phyloP scores from a whole-genome alignment of 768 basidiomycete species.

The Phylloporus sp. region DNA sequence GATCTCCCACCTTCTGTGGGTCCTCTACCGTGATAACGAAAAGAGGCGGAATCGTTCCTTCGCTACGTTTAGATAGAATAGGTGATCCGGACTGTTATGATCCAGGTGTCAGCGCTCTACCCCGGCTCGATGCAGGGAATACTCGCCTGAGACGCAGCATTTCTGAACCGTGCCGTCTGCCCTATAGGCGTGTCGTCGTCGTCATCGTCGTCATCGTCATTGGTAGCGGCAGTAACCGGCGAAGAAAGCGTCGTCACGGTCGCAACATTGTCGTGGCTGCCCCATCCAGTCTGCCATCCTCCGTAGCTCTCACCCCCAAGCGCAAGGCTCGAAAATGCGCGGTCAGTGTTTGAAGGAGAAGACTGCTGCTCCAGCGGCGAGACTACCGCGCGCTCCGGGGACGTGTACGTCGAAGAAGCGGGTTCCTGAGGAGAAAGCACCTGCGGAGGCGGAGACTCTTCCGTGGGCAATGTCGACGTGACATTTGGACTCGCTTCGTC shows the following conservation, averaged over 20 bases:
- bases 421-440: slow-evolving; percentile 10
- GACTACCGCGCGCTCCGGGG: slow-evolving; percentile 25
- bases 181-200: slow-evolving; percentile 69
- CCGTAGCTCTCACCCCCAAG: slow-evolving; percentile 44
- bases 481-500: slow-evolving; percentile 20
- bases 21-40: slow-evolving; percentile 93
- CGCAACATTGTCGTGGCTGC: slow-evolving; percentile 28
- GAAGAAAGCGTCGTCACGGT: slow-evolving; percentile 19
- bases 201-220: slow-evolving; percentile 55
- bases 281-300: slow-evolving; percentile 55
- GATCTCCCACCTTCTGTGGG: slow-evolving; percentile 96
- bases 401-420: slow-evolving; percentile 10
- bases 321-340: slow-evolving; percentile 41
- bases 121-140: not conserved
- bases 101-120: slow-evolving; percentile 1
- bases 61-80: slow-evolving; percentile 17
- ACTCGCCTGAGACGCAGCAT: slow-evolving; percentile 24
- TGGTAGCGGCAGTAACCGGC: slow-evolving; percentile 18
- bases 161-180: slow-evolving; percentile 37
- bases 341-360: slow-evolving; percentile 21
- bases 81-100: slow-evolving; percentile 17
- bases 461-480: slow-evolving; percentile 16
- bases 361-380: slow-evolving; percentile 30
- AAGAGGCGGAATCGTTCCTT: slow-evolving; percentile 58
- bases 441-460: slow-evolving; percentile 10